Evolutionary conservation across 257 asterid genomes (phyloP).

Genomic region (Nicotiana tomentosiformis): DNA sequence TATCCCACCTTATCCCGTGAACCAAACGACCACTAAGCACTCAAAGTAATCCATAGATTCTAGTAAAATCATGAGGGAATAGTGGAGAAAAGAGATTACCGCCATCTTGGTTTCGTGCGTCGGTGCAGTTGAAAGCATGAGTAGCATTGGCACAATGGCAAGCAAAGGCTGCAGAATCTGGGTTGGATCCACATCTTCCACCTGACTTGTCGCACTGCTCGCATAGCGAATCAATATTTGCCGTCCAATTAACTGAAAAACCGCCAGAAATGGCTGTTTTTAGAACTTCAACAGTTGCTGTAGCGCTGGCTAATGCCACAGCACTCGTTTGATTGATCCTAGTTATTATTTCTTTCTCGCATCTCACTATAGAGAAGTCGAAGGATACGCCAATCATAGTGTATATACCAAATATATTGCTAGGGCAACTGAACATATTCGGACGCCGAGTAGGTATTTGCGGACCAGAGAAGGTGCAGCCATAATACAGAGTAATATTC

Average conservation of each 20-base stretch:
- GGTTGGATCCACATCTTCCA: constrained; percentile 45
- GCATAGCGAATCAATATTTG: constrained; percentile 15
- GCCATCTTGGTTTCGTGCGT: no score
- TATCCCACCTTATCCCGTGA: no score
- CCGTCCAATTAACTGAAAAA: constrained; percentile 37
- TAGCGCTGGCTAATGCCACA: not conserved
- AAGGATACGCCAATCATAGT: fast-evolving
- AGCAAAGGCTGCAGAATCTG: constrained; percentile 14
- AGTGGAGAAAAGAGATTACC: not conserved
- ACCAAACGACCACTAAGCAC: no score
- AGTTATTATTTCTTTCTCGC: constrained; percentile 21
- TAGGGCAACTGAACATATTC: no score
- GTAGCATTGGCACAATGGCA: constrained; percentile 26
- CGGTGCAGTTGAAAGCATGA: constrained; percentile 6
- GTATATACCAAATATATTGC: not conserved
- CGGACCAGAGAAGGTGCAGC: constrained; percentile 15
- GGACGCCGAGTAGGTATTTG: no score
- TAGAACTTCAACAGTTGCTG: not conserved
- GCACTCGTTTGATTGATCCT: constrained; percentile 21
- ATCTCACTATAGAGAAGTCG: not conserved
- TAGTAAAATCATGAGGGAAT: not conserved
- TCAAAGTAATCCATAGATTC: not conserved
- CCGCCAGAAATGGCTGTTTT: constrained; percentile 25
- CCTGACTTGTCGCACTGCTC: constrained; percentile 20
- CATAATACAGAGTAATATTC: constrained; percentile 35